phyloP scores from a whole-genome alignment of 495 filamentous ascomycete species.

The Thermothielavioides terrestris region DNA sequence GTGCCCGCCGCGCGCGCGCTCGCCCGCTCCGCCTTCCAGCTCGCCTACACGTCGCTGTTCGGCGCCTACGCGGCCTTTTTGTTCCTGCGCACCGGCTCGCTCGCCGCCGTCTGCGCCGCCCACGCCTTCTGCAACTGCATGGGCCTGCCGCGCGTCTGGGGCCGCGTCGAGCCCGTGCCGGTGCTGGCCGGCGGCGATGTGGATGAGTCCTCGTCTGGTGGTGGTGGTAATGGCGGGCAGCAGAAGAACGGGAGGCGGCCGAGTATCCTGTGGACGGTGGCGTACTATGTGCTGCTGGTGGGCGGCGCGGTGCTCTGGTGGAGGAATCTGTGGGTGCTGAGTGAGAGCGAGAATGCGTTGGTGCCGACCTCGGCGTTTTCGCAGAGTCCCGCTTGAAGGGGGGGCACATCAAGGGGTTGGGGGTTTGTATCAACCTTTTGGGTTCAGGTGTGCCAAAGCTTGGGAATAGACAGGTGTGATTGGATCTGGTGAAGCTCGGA shows the following conservation, averaged over 20 bases:
- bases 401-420: background rate
- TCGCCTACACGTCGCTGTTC: conserved; percentile 88
- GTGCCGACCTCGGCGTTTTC: conserved; percentile 26
- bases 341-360: conserved; percentile 48
- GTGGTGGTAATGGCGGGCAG: background rate
- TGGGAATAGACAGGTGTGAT: too few relatives aligned
- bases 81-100: conserved; percentile 77
- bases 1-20: conserved; percentile 51
- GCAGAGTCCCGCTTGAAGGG: background rate
- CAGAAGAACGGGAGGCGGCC: background rate
- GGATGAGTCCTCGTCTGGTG: too few relatives aligned
- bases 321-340: conserved; percentile 60
- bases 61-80: conserved; percentile 86
- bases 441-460: too few relatives aligned
- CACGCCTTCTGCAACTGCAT: conserved; percentile 92
- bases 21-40: conserved; percentile 69
- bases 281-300: conserved; percentile 69
- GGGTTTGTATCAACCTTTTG: background rate
- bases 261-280: conserved; percentile 55
- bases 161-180: conserved; percentile 49
- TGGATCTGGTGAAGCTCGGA: background rate
- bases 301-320: conserved; percentile 64
- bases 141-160: conserved; percentile 83
- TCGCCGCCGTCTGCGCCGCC: conserved; percentile 60
- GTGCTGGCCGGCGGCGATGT: conserved; percentile 4